These are phyloP conservation scores for Solanum bukasovii DNA, from an alignment of 257 asterid genomes.

Conservation along the genomic window DNA sequence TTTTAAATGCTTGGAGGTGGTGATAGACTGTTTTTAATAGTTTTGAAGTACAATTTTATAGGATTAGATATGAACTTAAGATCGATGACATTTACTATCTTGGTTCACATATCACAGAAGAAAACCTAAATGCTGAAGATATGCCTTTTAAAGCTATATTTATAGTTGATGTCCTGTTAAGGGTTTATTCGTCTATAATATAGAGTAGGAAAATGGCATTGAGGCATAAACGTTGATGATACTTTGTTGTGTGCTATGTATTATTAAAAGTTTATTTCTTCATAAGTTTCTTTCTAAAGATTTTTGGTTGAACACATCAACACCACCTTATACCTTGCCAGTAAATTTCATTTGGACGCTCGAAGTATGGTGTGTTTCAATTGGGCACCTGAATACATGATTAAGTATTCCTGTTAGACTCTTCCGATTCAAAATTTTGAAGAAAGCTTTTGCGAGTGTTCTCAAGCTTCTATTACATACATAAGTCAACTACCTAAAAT, in stretches of 20 bases:
- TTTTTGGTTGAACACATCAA: background rate
- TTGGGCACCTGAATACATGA: background rate
- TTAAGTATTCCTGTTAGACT: background rate
- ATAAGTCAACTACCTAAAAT: background rate
- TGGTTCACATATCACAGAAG: background rate
- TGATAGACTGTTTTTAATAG: background rate
- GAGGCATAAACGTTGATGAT: background rate
- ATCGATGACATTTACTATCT: background rate
- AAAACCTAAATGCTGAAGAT: background rate
- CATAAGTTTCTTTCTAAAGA: background rate
- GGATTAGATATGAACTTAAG: background rate
- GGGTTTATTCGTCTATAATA: background rate
- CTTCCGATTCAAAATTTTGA: background rate
- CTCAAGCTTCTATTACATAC: background rate
- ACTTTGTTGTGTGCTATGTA: background rate
- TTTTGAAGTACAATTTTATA: background rate
- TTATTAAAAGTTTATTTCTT: background rate
- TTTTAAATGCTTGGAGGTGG: background rate
- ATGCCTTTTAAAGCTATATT: background rate
- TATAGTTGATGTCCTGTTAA: background rate
- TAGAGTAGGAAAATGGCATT: background rate
- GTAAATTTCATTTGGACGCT: background rate
- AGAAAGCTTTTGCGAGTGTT: background rate
- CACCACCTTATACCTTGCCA: background rate
- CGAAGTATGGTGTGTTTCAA: background rate